Percentiles rank a stretch among this genome's conserved stretches.
phyloP scores from a whole-genome alignment of 305 asterid genomes.

The Fraxinus angustifolia region DNA sequence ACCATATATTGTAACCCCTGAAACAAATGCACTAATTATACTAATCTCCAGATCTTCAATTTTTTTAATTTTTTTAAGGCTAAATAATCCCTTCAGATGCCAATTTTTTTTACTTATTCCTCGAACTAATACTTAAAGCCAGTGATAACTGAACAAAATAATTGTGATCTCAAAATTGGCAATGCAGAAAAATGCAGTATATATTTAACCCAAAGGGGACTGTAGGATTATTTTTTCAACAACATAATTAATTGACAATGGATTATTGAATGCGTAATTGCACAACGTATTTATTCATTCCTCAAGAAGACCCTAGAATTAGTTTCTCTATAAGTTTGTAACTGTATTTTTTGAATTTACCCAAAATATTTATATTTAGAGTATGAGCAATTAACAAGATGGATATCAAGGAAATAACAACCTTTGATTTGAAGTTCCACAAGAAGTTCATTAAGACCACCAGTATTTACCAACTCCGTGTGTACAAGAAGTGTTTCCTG shows the following conservation, averaged over 20 bases:
- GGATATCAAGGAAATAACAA: background rate
- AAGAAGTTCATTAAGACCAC: slow-evolving; percentile 44
- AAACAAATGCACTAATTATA: slow-evolving; percentile 5
- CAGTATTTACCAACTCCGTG: slow-evolving; percentile 30
- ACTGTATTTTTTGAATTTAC: background rate
- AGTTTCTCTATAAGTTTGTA: background rate
- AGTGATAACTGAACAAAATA: background rate
- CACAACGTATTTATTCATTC: background rate
- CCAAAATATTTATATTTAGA: background rate
- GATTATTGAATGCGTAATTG: background rate
- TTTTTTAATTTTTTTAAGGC: background rate
- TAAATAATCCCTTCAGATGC: background rate
- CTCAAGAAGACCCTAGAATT: background rate
- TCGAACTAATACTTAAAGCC: background rate
- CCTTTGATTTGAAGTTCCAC: slow-evolving; percentile 36
- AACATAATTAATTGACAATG: background rate
- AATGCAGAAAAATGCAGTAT: background rate
- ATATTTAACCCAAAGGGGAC: background rate
- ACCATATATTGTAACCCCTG: slow-evolving; percentile 57
- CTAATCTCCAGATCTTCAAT: background rate
- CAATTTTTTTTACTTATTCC: background rate
- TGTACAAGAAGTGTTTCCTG: slow-evolving; percentile 70
- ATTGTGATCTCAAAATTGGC: background rate
- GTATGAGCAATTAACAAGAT: background rate
- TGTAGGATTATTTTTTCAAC: background rate